Conservation (phyloP, 192 early-diverging fungal genomes). For the Phycomyces blakesleeanus region DNA sequence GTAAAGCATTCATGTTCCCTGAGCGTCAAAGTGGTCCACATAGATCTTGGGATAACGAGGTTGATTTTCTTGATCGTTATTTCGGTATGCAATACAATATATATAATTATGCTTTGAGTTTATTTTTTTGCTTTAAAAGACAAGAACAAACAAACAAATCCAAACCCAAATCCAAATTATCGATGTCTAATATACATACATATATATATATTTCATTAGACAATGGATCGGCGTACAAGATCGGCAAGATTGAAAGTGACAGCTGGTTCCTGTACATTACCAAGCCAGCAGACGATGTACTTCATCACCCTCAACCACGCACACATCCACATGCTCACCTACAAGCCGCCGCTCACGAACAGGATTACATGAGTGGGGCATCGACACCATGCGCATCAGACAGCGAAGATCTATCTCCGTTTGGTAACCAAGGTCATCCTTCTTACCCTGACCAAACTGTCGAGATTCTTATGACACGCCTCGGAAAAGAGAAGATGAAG, state of each 20-base stretch:
- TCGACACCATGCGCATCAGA: conserved; percentile 24
- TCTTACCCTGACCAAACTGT: conserved; percentile 78
- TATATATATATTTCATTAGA: conserved; percentile 28
- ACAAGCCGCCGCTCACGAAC: conserved; percentile 1
- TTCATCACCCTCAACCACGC: conserved; percentile 17
- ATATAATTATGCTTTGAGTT: conserved; percentile 2
- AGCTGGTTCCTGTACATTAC: conserved; percentile 94
- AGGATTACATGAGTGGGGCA: conserved; percentile 13
- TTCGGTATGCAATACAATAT: conserved; percentile 44
- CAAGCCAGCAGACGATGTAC: conserved; percentile 57
- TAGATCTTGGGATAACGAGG: conserved; percentile 89
- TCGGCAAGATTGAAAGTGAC: conserved; percentile 90
- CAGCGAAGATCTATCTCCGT: conserved; percentile 22
- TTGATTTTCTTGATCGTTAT: conserved; percentile 64
- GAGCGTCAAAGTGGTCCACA: conserved; percentile 85
- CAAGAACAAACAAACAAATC: too few relatives aligned
- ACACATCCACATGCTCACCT: conserved; percentile 1
- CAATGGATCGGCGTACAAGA: conserved; percentile 76
- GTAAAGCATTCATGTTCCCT: conserved; percentile 96
- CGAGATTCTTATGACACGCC: conserved; percentile 94
- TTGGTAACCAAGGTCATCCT: conserved; percentile 24
- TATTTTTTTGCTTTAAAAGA: too few relatives aligned
- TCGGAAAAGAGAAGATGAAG: conserved; percentile 77
- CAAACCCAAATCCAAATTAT: too few relatives aligned
- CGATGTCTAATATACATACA: not conserved